phyloP scores from a whole-genome alignment of 1,139 yeast genomes.

The Taphrina populina region DNA sequence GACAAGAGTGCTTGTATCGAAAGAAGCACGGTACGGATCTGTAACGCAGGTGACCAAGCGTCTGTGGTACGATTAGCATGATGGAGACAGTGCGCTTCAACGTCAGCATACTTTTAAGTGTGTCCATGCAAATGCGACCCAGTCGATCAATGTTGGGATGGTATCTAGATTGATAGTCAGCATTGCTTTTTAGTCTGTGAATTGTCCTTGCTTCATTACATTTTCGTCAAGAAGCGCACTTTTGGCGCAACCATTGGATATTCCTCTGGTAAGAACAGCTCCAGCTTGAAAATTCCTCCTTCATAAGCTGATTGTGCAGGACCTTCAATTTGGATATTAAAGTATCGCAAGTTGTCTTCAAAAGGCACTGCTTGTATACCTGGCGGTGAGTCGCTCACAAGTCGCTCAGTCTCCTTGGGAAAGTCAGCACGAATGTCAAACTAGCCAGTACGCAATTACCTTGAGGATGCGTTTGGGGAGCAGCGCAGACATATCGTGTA shows the following conservation, averaged over 20 bases:
- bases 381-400: conserved; percentile 92
- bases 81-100: too few species aligned
- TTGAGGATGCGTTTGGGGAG: conserved; percentile 83
- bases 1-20: conserved; percentile 92
- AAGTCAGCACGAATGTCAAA: not conserved
- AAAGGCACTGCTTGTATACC: conserved; percentile 92
- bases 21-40: conserved; percentile 86
- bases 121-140: conserved; percentile 94
- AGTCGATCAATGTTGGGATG: conserved; percentile 95
- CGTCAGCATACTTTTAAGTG: conserved; percentile 72
- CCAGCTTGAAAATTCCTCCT: conserved; percentile 70
- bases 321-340: conserved; percentile 85
- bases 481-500: conserved; percentile 39
- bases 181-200: not conserved
- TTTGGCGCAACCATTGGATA: conserved; percentile 55
- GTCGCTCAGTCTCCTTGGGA: conserved; percentile 76
- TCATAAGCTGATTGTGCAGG: conserved; percentile 86
- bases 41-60: conserved; percentile 97
- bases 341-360: conserved; percentile 88
- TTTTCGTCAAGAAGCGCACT: conserved; percentile 70
- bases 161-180: conserved; percentile 47
- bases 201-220: conserved; percentile 41
- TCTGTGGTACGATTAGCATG: too few species aligned
- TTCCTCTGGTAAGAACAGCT: conserved; percentile 80
- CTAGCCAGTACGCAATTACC: conserved; percentile 46